Percentiles rank a stretch among this genome's conserved stretches.
phyloP scores from a whole-genome alignment of 176 grass and related monocot genomes.

The Urochloa ruziziensis region DNA sequence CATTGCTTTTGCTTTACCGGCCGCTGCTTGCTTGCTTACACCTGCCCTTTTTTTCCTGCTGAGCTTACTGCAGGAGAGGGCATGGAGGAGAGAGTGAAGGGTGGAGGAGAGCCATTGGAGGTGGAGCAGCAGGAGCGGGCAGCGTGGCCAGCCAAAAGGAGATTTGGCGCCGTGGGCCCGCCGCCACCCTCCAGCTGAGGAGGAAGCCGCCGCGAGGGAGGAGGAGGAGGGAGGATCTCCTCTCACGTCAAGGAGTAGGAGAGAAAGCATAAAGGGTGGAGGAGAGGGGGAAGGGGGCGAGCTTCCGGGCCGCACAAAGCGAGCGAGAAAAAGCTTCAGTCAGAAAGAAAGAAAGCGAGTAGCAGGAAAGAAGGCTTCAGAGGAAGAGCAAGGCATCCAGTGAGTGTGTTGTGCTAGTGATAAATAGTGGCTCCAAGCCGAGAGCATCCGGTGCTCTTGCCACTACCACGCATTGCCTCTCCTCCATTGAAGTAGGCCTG shows the following conservation, averaged over 20 bases:
- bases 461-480: neutral
- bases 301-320: conserved; percentile 21
- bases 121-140: neutral
- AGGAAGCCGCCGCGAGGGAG: neutral
- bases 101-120: neutral
- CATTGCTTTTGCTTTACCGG: conserved; percentile 30
- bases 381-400: neutral
- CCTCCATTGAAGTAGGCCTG: neutral
- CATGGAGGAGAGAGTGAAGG: conserved; percentile 28
- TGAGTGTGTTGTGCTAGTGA: neutral
- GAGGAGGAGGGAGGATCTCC: conserved; percentile 35
- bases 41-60: conserved; percentile 16
- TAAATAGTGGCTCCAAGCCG: neutral
- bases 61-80: neutral
- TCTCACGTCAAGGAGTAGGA: conserved; percentile 37
- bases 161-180: conserved; percentile 15
- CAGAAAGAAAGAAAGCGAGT: conserved; percentile 27
- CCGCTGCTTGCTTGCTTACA: neutral
- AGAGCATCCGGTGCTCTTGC: conserved; percentile 35
- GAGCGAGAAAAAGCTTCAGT: conserved; percentile 10
- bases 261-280: conserved; percentile 45
- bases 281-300: neutral
- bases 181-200: conserved; percentile 34
- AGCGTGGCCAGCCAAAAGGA: conserved; percentile 22
- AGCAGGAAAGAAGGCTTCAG: neutral